Percentiles rank a stretch among this genome's conserved stretches.
These are phyloP conservation scores for Coemansia sp. DNA, from an alignment of 192 early-diverging fungal genomes.

Conservation along the genomic window DNA sequence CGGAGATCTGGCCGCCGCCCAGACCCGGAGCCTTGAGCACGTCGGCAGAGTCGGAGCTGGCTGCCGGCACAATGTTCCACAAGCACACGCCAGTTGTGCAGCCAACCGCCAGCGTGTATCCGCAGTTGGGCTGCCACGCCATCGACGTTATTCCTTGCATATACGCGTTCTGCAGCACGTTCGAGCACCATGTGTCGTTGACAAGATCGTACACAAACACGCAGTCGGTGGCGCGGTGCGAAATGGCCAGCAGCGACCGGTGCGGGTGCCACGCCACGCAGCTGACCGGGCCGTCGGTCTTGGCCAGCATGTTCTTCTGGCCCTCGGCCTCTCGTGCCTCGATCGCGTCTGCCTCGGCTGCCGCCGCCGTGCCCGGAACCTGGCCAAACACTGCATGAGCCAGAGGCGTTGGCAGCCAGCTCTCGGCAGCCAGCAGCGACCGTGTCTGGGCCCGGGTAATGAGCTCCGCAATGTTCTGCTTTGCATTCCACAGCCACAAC, in stretches of 20 bases:
- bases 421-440: constrained; percentile 21
- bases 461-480: constrained; percentile 24
- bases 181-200: constrained; percentile 54
- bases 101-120: constrained; percentile 48
- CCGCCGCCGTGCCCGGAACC: constrained; percentile 24
- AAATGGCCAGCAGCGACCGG: constrained; percentile 66
- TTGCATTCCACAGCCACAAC: constrained; percentile 46
- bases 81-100: constrained; percentile 45
- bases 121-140: constrained; percentile 53
- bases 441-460: constrained; percentile 5
- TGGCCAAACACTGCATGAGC: constrained; percentile 26
- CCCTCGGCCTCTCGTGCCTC: constrained; percentile 26
- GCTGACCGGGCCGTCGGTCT: constrained; percentile 49
- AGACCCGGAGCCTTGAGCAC: constrained; percentile 25
- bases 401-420: constrained; percentile 36
- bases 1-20: constrained; percentile 28
- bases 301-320: constrained; percentile 35
- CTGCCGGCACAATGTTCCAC: constrained; percentile 41
- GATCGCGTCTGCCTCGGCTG: constrained; percentile 22
- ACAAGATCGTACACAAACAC: constrained; percentile 71
- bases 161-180: constrained; percentile 38
- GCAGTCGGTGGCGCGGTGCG: constrained; percentile 60
- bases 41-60: neutral
- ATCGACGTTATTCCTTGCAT: constrained; percentile 48
- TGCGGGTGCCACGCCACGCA: constrained; percentile 78